These are phyloP conservation scores for Perkinsus olseni DNA, from an alignment of 169 alveolate genomes.

Conservation along the genomic window DNA sequence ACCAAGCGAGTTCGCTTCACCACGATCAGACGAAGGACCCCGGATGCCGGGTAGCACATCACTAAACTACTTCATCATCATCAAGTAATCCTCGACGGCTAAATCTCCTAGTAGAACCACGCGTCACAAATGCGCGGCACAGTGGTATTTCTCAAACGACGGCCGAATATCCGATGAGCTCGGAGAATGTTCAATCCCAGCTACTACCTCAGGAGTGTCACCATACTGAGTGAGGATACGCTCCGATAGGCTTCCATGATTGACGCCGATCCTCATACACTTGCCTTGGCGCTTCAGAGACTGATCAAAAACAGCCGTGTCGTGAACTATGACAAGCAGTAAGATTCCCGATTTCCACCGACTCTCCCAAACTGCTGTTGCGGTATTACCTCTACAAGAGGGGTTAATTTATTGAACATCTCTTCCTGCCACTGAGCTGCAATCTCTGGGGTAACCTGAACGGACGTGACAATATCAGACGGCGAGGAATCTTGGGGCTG, in stretches of 20 bases:
- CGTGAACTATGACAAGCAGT: no score
- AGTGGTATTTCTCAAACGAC: no score
- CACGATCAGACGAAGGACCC: no score
- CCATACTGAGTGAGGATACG: slow-evolving; percentile 62
- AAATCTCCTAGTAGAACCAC: no score
- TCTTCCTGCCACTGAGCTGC: not conserved
- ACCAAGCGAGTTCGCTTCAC: no score
- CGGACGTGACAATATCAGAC: not conserved
- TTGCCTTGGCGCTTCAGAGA: not conserved
- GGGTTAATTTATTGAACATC: not conserved
- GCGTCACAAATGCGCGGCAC: no score
- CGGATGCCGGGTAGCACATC: no score
- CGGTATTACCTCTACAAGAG: not conserved
- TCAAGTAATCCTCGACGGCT: no score
- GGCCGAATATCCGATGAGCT: no score
- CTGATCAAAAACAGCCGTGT: not conserved
- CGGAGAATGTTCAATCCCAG: no score
- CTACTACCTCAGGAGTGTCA: slow-evolving; percentile 48
- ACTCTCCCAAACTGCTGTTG: not conserved
- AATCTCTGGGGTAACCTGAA: not conserved
- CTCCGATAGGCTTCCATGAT: slow-evolving; percentile 46
- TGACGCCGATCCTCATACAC: not conserved
- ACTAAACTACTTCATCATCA: no score
- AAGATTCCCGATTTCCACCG: not conserved
- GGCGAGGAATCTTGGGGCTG: no score